Evolutionary conservation across 2,329 filamentous ascomycete species (phyloP).

Genomic region (Immersiporthe knoxdaviesiana): DNA sequence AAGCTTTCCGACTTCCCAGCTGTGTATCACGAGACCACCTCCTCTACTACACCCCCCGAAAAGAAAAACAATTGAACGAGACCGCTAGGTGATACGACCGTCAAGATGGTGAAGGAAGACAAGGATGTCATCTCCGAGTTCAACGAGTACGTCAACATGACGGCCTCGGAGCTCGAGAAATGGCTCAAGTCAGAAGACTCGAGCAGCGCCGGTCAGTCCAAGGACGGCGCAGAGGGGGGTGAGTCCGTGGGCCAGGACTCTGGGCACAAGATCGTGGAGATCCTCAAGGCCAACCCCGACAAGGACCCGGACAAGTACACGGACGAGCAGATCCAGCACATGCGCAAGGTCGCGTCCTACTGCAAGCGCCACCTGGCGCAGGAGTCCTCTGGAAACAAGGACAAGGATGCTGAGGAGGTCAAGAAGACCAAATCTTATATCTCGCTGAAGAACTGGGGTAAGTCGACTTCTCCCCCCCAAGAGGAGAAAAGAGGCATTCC

Average conservation of each 20-base stretch:
- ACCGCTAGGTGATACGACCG: background rate
- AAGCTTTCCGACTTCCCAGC: too few species aligned
- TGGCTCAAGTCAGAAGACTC: constrained; percentile 66
- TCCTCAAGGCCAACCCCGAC: constrained; percentile 63
- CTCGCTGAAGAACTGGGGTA: constrained; percentile 63
- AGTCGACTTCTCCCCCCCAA: background rate
- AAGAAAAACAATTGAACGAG: background rate
- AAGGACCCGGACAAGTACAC: constrained; percentile 61
- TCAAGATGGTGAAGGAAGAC: constrained; percentile 34
- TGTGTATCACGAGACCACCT: background rate
- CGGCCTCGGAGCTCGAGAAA: constrained; percentile 58
- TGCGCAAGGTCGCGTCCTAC: constrained; percentile 66
- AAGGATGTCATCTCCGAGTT: constrained; percentile 56
- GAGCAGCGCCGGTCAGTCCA: constrained; percentile 61
- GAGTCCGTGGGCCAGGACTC: constrained; percentile 68
- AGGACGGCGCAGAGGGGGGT: constrained; percentile 56
- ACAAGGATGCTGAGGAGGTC: constrained; percentile 51
- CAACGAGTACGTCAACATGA: constrained; percentile 70
- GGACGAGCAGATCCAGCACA: constrained; percentile 58
- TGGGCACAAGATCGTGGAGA: constrained; percentile 65
- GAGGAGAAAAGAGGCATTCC: background rate
- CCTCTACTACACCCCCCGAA: too few species aligned
- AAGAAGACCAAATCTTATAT: constrained; percentile 55
- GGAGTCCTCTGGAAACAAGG: constrained; percentile 60
- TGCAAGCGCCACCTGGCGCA: constrained; percentile 70